Percentiles rank a stretch among this genome's conserved stretches.
phyloP scores from a whole-genome alignment of 495 filamentous ascomycete genomes.

The Penicillium canariense region DNA sequence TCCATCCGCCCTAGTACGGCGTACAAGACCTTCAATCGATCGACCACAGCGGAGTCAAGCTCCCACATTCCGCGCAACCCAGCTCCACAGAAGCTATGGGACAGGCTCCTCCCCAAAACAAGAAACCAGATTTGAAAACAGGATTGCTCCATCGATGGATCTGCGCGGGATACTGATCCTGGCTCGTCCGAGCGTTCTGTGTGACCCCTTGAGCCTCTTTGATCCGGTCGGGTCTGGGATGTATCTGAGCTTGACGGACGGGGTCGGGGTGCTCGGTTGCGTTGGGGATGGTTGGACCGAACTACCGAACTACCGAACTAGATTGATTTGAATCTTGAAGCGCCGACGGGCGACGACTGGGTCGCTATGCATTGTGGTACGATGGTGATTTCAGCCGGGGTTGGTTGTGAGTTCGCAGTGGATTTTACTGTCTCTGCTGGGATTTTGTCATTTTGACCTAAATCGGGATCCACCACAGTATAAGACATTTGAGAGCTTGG shows the following conservation, averaged over 20 bases:
- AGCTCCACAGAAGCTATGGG: constrained; percentile 9
- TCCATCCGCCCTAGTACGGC: not conserved
- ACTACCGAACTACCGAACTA: too few species aligned
- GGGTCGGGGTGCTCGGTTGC: not conserved
- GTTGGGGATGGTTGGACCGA: too few species aligned
- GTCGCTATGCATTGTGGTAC: not conserved
- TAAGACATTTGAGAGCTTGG: not conserved
- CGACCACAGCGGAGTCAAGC: constrained; percentile 10
- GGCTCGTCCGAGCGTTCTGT: not conserved
- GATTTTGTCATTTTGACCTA: too few species aligned
- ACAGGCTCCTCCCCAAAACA: constrained; percentile 9
- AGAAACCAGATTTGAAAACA: constrained; percentile 17
- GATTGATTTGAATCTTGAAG: not conserved
- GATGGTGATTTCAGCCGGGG: not conserved
- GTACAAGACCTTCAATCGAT: not conserved
- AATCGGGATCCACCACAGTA: too few species aligned
- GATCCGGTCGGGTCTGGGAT: not conserved
- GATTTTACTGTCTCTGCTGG: not conserved
- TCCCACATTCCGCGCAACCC: constrained; percentile 8
- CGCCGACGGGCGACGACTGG: not conserved
- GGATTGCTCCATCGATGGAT: constrained; percentile 21
- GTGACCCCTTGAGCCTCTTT: constrained; percentile 9
- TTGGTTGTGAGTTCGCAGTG: not conserved
- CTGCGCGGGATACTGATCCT: constrained; percentile 8
- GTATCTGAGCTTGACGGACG: too few species aligned